Evolutionary conservation across 73 alveolate genomes (phyloP), one percentile per base, ranked within the genome.

Genomic region (Paramecium caudatum): DNA sequence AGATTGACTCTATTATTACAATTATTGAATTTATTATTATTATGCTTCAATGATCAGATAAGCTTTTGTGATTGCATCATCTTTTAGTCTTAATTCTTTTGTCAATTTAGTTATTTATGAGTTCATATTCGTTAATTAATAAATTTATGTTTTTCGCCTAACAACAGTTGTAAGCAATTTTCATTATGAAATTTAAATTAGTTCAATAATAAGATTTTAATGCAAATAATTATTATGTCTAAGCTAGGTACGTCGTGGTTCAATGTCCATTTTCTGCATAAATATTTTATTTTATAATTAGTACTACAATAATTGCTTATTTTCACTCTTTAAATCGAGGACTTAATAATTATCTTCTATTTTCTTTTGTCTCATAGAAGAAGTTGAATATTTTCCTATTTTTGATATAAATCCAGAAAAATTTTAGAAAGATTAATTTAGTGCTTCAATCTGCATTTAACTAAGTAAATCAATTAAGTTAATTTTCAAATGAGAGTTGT

Each of bases 1-100:
- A 9, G 1, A 23, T 55, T 17, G 30, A 10, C 3, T 0, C 9
- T 0, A 17, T 23, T 55, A 55, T 55, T 55, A 9, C 46, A 55
- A 55, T 4, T 17, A 19, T 25, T 12, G 37, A 3, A 55, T 55
- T 23, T 55, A 37, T 55, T 55, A 27, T 55, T 55, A 55, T 55
- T 55, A 23, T 5, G 80, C 80, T 55, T 55, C 80, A 2, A 55
- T 55, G 30, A 55, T 55, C 30, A 55, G 30, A 55, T 55, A 55
- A 27, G 80, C 80, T 55, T 55, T 55, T 55, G 10, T 19, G 12
- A 55, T 55, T 55, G 80, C 80, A 55, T 55, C 80, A 55, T 55
- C 80, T 46, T 46, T 46, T 13, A 46, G 10, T 46, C 61, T 17
- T 1, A n/a, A n/a, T 45, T 1, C 10, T 12, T 45, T 45, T n/a